phyloP scores from a whole-genome alignment of 2,329 filamentous ascomycete genomes.

The Amphichorda felina region DNA sequence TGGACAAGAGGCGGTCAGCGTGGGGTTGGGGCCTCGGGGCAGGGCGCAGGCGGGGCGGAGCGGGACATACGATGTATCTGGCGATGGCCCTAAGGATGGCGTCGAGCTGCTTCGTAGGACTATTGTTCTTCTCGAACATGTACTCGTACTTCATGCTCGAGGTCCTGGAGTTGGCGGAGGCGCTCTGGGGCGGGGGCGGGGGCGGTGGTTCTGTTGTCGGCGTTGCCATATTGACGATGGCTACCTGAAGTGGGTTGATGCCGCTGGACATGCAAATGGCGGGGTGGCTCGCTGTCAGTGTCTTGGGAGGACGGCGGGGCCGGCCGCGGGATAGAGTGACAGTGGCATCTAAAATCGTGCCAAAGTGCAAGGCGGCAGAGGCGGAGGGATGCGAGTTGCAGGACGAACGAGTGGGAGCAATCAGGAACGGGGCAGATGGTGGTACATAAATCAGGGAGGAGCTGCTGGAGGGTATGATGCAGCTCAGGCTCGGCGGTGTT shows the following conservation, averaged over 20 bases:
- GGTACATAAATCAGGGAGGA: too few relatives aligned
- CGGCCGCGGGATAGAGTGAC: neutral
- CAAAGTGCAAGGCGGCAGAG: too few relatives aligned
- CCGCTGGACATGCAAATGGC: too few relatives aligned
- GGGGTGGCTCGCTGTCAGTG: neutral
- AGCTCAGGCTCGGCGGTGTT: too few relatives aligned
- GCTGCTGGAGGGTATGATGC: too few relatives aligned
- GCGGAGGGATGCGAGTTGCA: too few relatives aligned
- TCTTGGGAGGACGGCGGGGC: neutral
- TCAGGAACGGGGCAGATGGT: too few relatives aligned
- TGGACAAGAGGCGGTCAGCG: conserved; percentile 15
- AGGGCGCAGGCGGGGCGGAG: neutral
- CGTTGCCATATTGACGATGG: neutral
- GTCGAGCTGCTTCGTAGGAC: conserved; percentile 53
- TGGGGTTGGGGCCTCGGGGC: conserved; percentile 8
- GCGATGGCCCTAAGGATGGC: conserved; percentile 58
- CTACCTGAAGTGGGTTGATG: neutral
- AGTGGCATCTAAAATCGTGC: too few relatives aligned
- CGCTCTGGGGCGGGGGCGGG: neutral
- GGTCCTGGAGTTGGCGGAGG: neutral
- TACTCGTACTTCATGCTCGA: conserved; percentile 39
- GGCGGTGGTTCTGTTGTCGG: neutral
- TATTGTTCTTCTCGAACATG: conserved; percentile 57
- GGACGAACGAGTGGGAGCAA: too few relatives aligned
- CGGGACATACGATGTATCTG: conserved; percentile 51